Evolutionary conservation across 2,329 filamentous ascomycete genomes (phyloP), one percentile per base, ranked within the genome.

Genomic region (Sporothrix humicola): DNA sequence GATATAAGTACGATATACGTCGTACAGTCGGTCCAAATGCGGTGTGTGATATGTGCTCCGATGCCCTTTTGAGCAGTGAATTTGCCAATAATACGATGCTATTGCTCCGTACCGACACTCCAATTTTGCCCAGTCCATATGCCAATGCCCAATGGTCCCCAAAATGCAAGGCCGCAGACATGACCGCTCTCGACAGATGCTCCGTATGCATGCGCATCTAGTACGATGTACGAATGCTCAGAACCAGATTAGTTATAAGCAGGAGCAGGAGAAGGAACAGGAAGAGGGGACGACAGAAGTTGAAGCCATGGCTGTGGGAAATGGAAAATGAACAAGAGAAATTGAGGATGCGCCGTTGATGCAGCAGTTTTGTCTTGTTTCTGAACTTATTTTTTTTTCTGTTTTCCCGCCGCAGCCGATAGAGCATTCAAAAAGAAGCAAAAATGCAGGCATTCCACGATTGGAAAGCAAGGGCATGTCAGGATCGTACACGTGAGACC

Each of bases 341-440:
- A 17, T 37, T 56, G 26, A 15, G 15, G 48, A 56, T 69, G 65
- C 65, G 50, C 5, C 20, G 58, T 50, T n/a, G 46, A 20, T 68
- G 9, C 31, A 37, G 31, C 31, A 37, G 31, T 37, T 37, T 37
- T 37, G 31, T 37, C 31, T 37, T 37, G 10, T 12, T 68, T 69
- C 26, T 20, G 20, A 7, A 5, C 31, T 37, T 2, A 6, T 37
- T 37, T 37, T 37, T 17, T 31, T 48, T 61, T 59, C 48, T 9
- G 13, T 2, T 48, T 71, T 71, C 61, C 72, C 72, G 72, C 72
- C 59, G 59, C 61, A 71, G 68, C 72, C 72, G 72, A 59, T 26
- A 48, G 15, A 42, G 7, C 31, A 48, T 68, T 23, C 15, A 54
- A 20, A 17, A 46, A 15, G 7, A 23, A 26, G 12, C 12, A 48